These are phyloP conservation scores for California macrophylla DNA, from an alignment of 441 rosid genomes.

Conservation along the genomic window DNA sequence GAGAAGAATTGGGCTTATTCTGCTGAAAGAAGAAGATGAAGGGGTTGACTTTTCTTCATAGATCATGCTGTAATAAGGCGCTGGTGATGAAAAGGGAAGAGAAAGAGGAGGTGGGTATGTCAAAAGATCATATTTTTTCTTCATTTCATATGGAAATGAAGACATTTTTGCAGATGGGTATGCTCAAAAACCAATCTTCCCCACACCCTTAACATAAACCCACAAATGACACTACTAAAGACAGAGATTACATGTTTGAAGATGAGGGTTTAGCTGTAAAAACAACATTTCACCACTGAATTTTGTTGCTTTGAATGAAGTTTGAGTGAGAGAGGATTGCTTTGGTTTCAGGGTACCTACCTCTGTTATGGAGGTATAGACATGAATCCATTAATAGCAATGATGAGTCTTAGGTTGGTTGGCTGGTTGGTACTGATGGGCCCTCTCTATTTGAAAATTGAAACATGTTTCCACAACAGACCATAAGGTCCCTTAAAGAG, in stretches of 20 bases:
- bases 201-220: neutral
- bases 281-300: neutral
- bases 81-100: conserved; percentile 21
- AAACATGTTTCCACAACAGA: conserved; percentile 14
- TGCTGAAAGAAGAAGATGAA: conserved; percentile 25
- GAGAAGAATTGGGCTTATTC: conserved; percentile 57
- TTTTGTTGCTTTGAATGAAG: neutral
- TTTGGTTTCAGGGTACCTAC: conserved; percentile 8
- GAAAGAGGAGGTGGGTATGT: conserved; percentile 26
- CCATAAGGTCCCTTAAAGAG: neutral
- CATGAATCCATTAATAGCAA: conserved; percentile 10
- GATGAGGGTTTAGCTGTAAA: neutral
- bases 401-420: conserved; percentile 12
- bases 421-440: conserved; percentile 19
- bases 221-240: conserved; percentile 9
- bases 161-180: conserved; percentile 27
- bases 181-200: conserved; percentile 15
- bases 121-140: conserved; percentile 22
- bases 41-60: conserved; percentile 25
- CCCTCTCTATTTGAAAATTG: conserved; percentile 10
- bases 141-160: conserved; percentile 19
- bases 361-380: conserved; percentile 7
- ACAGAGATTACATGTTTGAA: neutral
- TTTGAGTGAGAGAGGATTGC: neutral
- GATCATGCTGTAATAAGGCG: conserved; percentile 21